phyloP scores from a whole-genome alignment of 768 basidiomycete species.

The Coprinopsis cinerea region DNA sequence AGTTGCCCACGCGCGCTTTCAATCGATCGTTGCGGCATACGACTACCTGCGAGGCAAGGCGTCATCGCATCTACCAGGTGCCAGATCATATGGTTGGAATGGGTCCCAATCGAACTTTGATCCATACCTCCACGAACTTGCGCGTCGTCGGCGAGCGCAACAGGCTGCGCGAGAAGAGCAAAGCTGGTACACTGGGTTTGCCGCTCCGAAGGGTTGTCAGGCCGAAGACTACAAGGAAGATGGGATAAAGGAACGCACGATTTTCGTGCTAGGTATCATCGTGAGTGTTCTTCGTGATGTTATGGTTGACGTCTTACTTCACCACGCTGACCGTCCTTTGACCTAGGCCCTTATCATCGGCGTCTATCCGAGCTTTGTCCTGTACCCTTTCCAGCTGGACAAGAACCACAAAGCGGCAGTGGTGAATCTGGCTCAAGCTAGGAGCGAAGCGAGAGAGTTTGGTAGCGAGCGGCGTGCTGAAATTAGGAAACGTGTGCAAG shows the following conservation, averaged over 20 bases:
- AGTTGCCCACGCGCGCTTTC: constrained; percentile 55
- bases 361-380: constrained; percentile 24
- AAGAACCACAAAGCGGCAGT: constrained; percentile 47
- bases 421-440: constrained; percentile 52
- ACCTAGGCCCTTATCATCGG: constrained; percentile 9
- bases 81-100: constrained; percentile 15
- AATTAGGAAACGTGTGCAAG: constrained; percentile 43
- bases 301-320: not conserved
- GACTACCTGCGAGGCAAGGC: constrained; percentile 42
- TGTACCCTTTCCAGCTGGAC: constrained; percentile 30
- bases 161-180: constrained; percentile 24
- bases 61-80: constrained; percentile 14
- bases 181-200: constrained; percentile 16
- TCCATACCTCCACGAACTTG: constrained; percentile 46
- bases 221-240: constrained; percentile 29
- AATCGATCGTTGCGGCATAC: constrained; percentile 60
- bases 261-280: constrained; percentile 42
- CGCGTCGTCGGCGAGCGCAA: constrained; percentile 39
- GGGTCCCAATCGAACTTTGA: constrained; percentile 25
- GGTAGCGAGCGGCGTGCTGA: constrained; percentile 49
- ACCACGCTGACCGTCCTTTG: not conserved
- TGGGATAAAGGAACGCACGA: constrained; percentile 44
- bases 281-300: constrained; percentile 27
- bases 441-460: constrained; percentile 47
- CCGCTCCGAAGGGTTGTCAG: constrained; percentile 22